Conservation (phyloP, 2,329 filamentous ascomycete genomes). For the Sporothrix brunneoviolacea region DNA sequence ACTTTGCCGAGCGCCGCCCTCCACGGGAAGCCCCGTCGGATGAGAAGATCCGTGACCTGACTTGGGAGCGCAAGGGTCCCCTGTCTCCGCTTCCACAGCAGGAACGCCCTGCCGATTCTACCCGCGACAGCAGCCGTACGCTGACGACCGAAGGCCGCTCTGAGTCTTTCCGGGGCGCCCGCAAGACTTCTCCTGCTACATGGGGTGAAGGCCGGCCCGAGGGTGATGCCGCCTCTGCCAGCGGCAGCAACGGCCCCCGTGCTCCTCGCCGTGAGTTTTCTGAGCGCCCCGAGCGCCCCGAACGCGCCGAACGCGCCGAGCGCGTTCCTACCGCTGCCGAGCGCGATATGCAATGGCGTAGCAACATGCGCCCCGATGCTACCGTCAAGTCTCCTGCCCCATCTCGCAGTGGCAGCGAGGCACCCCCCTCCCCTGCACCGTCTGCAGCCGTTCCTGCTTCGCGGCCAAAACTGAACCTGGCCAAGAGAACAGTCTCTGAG, state of each 20-base stretch:
- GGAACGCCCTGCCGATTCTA: constrained; percentile 39
- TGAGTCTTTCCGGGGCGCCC: constrained; percentile 54
- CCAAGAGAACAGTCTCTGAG: constrained; percentile 87
- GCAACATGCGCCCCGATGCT: constrained; percentile 80
- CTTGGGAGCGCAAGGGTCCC: constrained; percentile 92
- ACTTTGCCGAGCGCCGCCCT: constrained; percentile 59
- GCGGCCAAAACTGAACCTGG: constrained; percentile 78
- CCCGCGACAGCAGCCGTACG: constrained; percentile 50
- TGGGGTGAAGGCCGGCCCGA: constrained; percentile 60
- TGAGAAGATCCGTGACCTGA: constrained; percentile 69
- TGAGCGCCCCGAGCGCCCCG: constrained; percentile 51
- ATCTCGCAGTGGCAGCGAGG: constrained; percentile 67
- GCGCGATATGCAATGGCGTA: constrained; percentile 87
- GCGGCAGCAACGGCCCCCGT: constrained; percentile 58
- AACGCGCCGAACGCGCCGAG: constrained; percentile 47
- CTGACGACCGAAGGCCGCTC: constrained; percentile 51
- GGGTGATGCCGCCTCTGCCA: constrained; percentile 2
- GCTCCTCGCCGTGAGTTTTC: constrained; percentile 72
- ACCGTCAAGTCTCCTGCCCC: constrained; percentile 55
- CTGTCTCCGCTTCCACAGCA: constrained; percentile 61
- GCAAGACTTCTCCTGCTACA: constrained; percentile 63
- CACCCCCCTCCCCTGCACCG: constrained; percentile 63
- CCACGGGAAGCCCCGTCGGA: constrained; percentile 62
- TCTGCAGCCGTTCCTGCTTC: constrained; percentile 42
- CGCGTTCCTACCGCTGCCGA: constrained; percentile 81